Base-by-base conservation (phyloP, 2,329 filamentous ascomycete genomes). In the Gliomastix tumulicola region DNA sequence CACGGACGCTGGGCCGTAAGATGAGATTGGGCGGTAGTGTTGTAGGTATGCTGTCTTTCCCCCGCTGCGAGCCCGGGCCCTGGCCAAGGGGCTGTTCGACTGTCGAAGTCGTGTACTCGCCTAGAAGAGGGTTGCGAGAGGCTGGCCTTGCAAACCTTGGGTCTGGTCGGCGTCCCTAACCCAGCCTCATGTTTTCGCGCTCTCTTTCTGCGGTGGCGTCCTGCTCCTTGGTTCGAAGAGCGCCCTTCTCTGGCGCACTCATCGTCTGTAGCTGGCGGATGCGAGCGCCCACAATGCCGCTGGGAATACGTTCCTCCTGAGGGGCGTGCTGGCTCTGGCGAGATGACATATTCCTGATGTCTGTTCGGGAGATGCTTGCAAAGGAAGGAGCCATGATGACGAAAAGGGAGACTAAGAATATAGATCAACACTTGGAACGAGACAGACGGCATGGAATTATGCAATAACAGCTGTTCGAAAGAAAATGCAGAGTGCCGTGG, bases 231-330 rank as follows among this genome's bases (percentile, higher is more conserved):
- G 32, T 12, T 21, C 32, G 32, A 34, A 6, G n/a, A 17, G 18
- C n/a, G 21, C 12, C n/a, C 12, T 34, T 22, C 18, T 43, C 37
- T 20, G 44, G 32, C 18, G 43, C 41, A 4, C 42, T 44, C 4
- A 53, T 44, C 4, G 42, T 49, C 17, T 45, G 46, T 21, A 59
- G 45, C 22, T 50, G 49, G 27, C 48, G 50, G 34, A 56, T 51
- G 23, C 54, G 55, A 20, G 50, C 41, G 18, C 46, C 37, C 17
- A 57, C 53, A 23, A 55, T 49, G 16, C 53, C 54, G 3, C 43
- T 38, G 6, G 49, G 52, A 32, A 53, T 40, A 25, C 41, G 27
- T 35, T 42, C 41, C 10, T 45, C 34, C 3, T 41, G 28, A 32
- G 10, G 17, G 23, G 36, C 20, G 34, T 42, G 30, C 31, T 45